phyloP scores from a whole-genome alignment of 2,329 filamentous ascomycete genomes.

The Arthrobotrys conoides region DNA sequence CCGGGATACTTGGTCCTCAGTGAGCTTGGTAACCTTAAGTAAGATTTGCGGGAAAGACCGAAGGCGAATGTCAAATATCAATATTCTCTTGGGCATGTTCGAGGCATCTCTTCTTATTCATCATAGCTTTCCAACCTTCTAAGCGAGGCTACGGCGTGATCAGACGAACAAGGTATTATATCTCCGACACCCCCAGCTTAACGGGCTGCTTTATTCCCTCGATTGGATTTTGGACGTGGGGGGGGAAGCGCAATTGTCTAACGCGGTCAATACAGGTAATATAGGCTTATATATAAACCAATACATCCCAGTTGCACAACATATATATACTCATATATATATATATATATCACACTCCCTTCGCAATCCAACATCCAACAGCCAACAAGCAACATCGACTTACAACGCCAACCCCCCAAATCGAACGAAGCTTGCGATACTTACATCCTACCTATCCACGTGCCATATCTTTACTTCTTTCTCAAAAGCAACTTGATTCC shows the following conservation, averaged over 20 bases:
- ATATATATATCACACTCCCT: too few relatives aligned
- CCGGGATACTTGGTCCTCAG: not conserved
- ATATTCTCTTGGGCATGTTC: not conserved
- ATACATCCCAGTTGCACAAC: not conserved
- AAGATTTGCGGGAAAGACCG: not conserved
- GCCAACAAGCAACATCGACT: not conserved
- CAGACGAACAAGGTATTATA: conserved; percentile 29
- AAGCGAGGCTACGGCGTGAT: conserved; percentile 4
- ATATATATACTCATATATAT: too few relatives aligned
- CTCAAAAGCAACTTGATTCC: conserved; percentile 14
- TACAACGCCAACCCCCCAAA: conserved; percentile 11
- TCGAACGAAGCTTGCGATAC: not conserved
- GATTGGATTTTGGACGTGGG: conserved; percentile 29
- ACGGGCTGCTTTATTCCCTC: not conserved
- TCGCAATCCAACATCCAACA: not conserved
- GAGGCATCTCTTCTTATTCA: not conserved
- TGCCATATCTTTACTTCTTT: conserved; percentile 19
- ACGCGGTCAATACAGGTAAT: not conserved
- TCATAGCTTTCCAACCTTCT: conserved; percentile 7
- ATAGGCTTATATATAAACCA: conserved; percentile 18
- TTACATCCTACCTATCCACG: not conserved
- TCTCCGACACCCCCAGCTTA: conserved; percentile 9
- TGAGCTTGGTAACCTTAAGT: conserved; percentile 11
- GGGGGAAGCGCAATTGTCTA: conserved; percentile 14
- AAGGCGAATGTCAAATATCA: conserved; percentile 18